Evolutionary conservation across 768 basidiomycete genomes (phyloP).

Genomic region (Lyophyllum atratum): DNA sequence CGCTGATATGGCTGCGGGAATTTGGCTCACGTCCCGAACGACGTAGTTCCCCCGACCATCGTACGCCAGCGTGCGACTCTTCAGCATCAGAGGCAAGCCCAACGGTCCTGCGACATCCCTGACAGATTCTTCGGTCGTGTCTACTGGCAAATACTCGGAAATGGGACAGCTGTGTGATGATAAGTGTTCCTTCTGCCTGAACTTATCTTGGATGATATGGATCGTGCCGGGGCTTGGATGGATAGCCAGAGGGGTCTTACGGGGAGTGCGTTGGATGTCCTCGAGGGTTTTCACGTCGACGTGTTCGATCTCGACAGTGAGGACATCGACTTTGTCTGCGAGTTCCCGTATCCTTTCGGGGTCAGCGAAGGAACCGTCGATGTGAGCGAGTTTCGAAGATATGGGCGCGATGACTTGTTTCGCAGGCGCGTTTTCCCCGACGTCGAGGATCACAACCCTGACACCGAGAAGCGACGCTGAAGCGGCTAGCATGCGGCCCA

Average conservation of each 20-base stretch:
- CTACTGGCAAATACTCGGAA: slow-evolving; percentile 63
- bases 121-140: slow-evolving; percentile 53
- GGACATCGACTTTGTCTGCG: slow-evolving; percentile 76
- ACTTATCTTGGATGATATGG: slow-evolving; percentile 84
- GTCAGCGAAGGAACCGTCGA: slow-evolving; percentile 90
- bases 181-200: slow-evolving; percentile 77
- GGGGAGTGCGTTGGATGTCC: slow-evolving; percentile 44
- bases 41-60: slow-evolving; percentile 94
- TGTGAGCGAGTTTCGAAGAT: slow-evolving; percentile 53
- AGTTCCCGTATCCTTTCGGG: slow-evolving; percentile 77
- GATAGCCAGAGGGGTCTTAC: slow-evolving; percentile 40
- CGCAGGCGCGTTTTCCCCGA: slow-evolving; percentile 78
- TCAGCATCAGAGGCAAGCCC: slow-evolving; percentile 93
- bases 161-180: slow-evolving; percentile 59
- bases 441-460: slow-evolving; percentile 82
- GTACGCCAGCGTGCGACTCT: slow-evolving; percentile 93
- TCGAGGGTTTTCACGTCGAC: slow-evolving; percentile 79
- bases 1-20: slow-evolving; percentile 48
- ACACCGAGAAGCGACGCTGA: slow-evolving; percentile 88
- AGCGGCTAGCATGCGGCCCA: slow-evolving; percentile 94
- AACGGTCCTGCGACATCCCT: slow-evolving; percentile 53
- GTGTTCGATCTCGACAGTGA: slow-evolving; percentile 98
- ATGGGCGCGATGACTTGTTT: slow-evolving; percentile 79
- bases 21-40: slow-evolving; percentile 54
- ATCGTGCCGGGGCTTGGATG: slow-evolving; percentile 86